Evolutionary conservation across 1,284 basidiomycete genomes (phyloP), one percentile per base, ranked within the genome.

Genomic region (Cutaneotrichosporon cyanovorans): DNA sequence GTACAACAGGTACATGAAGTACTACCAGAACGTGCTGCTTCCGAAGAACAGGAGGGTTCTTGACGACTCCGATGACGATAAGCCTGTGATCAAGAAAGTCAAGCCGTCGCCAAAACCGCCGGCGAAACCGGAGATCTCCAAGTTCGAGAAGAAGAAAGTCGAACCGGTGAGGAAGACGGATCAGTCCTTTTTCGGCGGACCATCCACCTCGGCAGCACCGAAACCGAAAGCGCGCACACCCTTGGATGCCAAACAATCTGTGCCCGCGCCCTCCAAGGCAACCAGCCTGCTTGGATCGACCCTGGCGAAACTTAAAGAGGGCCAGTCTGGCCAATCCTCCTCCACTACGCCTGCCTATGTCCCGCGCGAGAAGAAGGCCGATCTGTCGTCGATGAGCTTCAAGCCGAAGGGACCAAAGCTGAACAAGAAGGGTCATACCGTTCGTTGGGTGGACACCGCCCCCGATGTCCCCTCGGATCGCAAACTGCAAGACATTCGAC

Each of bases 131-230:
- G 25, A 28, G 8, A 28, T 28, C n/a, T n/a, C n/a, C 21, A 35
- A 42, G 31, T 16, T 19, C 12, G 40, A 41, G 10, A 30, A 31
- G 21, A 33, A 33, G 31, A 28, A 28, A 28, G 9, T 15, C 11
- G 32, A 19, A 10, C 11, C 10, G 14, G 34, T n/a, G 5, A 28
- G 40, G 25, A 31, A 33, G 33, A 28, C 53, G 2, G 47, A 63
- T 46, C 63, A 62, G 58, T 66, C 63, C 5, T 66, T 64, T 52
- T 66, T 66, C 30, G 39, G 57, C 8, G 46, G 52, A 3, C 28
- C 52, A 4, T 46, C 56, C 5, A 33, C 45, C 5, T 21, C 46
- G 1, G 31, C 32, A 7, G 14, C 45, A 4, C 10, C 46, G n/a
- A 62, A 60, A 40, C 52, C 58, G 7, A 58, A 56, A 45, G 18